Evolutionary conservation across 73 alveolate genomes (phyloP).

Genomic region (Halteria grandinella): DNA sequence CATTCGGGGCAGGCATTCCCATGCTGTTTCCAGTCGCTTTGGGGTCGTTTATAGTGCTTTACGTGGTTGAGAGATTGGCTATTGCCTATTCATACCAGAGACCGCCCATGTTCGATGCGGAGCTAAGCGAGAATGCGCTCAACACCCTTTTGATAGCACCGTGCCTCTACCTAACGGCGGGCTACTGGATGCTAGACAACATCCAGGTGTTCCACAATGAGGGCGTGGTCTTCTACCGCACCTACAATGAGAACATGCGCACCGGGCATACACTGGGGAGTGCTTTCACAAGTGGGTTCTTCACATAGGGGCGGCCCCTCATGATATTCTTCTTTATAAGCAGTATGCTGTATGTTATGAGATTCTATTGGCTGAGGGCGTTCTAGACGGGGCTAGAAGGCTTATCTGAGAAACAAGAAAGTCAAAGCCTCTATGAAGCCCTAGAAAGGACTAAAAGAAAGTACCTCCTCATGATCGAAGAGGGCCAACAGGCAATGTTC

Average conservation of each 20-base stretch:
- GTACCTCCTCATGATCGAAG: too few relatives aligned
- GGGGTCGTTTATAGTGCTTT: conserved; percentile 19
- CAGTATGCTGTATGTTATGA: too few relatives aligned
- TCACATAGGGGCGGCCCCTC: too few relatives aligned
- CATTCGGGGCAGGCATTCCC: conserved; percentile 55
- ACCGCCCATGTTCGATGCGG: conserved; percentile 57
- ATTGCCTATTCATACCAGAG: conserved; percentile 30
- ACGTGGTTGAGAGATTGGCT: conserved; percentile 27
- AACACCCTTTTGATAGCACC: conserved; percentile 37
- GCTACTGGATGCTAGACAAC: conserved; percentile 54
- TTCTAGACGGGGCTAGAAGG: too few relatives aligned
- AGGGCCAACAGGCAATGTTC: too few relatives aligned
- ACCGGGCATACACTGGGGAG: conserved; percentile 26
- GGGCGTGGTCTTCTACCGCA: background rate
- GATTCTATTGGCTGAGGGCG: too few relatives aligned
- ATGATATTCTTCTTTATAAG: too few relatives aligned
- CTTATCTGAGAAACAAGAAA: too few relatives aligned
- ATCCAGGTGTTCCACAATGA: conserved; percentile 15
- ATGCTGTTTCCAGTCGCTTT: conserved; percentile 44
- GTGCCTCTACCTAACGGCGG: conserved; percentile 7
- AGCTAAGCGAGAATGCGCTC: background rate
- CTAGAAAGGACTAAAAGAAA: too few relatives aligned
- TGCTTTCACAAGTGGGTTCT: too few relatives aligned
- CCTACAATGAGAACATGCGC: conserved; percentile 3
- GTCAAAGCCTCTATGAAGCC: too few relatives aligned